These are phyloP conservation scores for Diaporthe caulivora DNA, from an alignment of 2,329 filamentous ascomycete species.

Conservation along the genomic window DNA sequence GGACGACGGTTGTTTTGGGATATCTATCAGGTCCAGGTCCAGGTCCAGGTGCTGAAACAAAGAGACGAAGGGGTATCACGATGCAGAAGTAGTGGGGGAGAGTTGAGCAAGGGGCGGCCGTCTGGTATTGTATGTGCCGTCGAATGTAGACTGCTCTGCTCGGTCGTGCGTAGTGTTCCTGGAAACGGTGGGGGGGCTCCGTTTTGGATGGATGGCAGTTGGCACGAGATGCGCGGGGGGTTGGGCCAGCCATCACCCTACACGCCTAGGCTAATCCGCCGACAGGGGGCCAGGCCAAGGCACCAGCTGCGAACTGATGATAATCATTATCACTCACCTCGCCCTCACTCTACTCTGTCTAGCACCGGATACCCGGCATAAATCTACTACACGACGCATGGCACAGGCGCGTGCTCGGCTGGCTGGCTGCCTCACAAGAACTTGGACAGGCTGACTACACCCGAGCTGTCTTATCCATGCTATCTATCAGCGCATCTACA, in stretches of 20 bases:
- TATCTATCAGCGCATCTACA: background rate
- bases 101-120: slow-evolving; percentile 3
- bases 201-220: background rate
- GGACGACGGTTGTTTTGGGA: background rate
- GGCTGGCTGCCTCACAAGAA: slow-evolving; percentile 6
- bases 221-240: slow-evolving; percentile 6
- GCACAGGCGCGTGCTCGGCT: slow-evolving; percentile 26
- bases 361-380: too few species aligned
- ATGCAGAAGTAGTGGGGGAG: background rate
- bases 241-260: slow-evolving; percentile 6
- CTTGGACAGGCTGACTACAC: too few species aligned
- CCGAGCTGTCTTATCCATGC: too few species aligned
- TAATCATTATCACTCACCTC: too few species aligned
- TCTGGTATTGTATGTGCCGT: slow-evolving; percentile 5
- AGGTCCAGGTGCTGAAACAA: background rate
- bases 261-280: slow-evolving; percentile 23
- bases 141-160: too few species aligned
- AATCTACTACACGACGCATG: background rate
- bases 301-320: too few species aligned
- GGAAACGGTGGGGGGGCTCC: background rate
- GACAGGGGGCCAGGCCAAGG: background rate
- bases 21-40: background rate
- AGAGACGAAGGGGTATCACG: background rate
- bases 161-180: slow-evolving; percentile 5
- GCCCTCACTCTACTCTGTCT: background rate